A percentile compares a stretch with the other conserved stretches of the same genome.
These are phyloP conservation scores for Populus hybrid DNA, from an alignment of 441 rosid species.

Conservation along the genomic window DNA sequence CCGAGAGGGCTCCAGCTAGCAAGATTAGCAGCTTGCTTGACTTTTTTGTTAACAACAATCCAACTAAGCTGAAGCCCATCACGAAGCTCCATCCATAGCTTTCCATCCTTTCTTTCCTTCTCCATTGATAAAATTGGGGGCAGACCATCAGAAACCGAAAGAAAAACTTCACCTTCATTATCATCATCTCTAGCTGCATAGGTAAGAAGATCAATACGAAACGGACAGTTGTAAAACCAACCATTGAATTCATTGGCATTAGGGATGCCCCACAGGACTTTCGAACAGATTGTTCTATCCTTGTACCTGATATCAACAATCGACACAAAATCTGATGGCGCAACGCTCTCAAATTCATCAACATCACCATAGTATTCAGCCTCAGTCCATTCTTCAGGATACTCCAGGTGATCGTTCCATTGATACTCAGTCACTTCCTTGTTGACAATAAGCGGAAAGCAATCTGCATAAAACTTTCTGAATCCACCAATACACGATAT, in stretches of 20 bases:
- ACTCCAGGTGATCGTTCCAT: slow-evolving; percentile 47
- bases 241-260: slow-evolving; percentile 56
- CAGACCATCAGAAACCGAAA: slow-evolving; percentile 62
- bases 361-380: slow-evolving; percentile 65
- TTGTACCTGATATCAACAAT: slow-evolving; percentile 60
- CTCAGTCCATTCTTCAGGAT: slow-evolving; percentile 69
- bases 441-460: slow-evolving; percentile 69
- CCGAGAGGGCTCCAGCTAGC: slow-evolving; percentile 77
- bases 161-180: slow-evolving; percentile 46
- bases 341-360: slow-evolving; percentile 42
- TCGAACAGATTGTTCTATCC: slow-evolving; percentile 61
- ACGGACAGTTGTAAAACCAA: slow-evolving; percentile 76
- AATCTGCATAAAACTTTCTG: slow-evolving; percentile 67
- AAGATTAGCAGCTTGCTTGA: slow-evolving; percentile 64
- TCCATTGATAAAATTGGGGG: slow-evolving; percentile 62
- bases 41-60: slow-evolving; percentile 64
- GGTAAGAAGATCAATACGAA: slow-evolving; percentile 58
- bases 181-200: slow-evolving; percentile 46
- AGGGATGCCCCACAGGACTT: slow-evolving; percentile 71
- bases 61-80: slow-evolving; percentile 68
- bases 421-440: slow-evolving; percentile 51
- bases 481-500: slow-evolving; percentile 61
- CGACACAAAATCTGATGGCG: slow-evolving; percentile 61
- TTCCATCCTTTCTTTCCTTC: slow-evolving; percentile 68
- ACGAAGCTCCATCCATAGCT: slow-evolving; percentile 63